Base-by-base conservation (phyloP, 1,139 yeast species). In the Hyphopichia buzzinii region DNA sequence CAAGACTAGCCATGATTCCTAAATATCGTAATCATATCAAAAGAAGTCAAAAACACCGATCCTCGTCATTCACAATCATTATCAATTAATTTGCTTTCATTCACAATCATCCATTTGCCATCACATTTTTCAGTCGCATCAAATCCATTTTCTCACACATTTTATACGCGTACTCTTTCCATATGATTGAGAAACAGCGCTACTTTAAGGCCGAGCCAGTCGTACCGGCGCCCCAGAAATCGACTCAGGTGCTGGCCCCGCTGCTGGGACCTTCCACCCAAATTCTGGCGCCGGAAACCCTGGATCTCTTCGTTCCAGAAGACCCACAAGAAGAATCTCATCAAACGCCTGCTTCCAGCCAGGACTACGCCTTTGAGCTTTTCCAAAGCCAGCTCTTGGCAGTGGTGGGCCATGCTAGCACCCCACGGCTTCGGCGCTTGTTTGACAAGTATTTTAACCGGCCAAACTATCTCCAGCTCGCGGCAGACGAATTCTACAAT, bases 401-500 rank as follows among this genome's bases (percentile, higher is more conserved):
- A 2, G 16, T 33, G 7, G 32, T 33, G 2, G 36, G 36, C 5
- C 16, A 28, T 8, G 29, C 28, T n/a, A 23, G 25, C 25, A 17
- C 19, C 2, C 15, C 28, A n/a, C 19, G 28, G 5, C 11, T 33
- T 7, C 13, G 10, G n/a, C 26, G 28, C 14, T 48, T 67, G 16
- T 61, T 49, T 42, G 36, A 40, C 2, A 58, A 55, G 43, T 57
- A 55, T 42, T 45, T 51, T 32, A 40, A 46, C 22, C 41, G 45
- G 12, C 54, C 58, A 1, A 53, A 62, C 39, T 47, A 51, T 24
- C 44, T 64, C 6, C 48, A 54, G 24, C 45, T 52, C 16, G 67
- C 73, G 3, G 44, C 64, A 8, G 52, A 59, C 29, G 62, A 61
- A 31, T 55, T 60, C 35, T 52, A 63, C 30, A 45, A 42, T 27